Percentiles rank a stretch among this genome's conserved stretches.
Conservation (phyloP, 768 basidiomycete genomes). For the Punctularia strigosozonata region DNA sequence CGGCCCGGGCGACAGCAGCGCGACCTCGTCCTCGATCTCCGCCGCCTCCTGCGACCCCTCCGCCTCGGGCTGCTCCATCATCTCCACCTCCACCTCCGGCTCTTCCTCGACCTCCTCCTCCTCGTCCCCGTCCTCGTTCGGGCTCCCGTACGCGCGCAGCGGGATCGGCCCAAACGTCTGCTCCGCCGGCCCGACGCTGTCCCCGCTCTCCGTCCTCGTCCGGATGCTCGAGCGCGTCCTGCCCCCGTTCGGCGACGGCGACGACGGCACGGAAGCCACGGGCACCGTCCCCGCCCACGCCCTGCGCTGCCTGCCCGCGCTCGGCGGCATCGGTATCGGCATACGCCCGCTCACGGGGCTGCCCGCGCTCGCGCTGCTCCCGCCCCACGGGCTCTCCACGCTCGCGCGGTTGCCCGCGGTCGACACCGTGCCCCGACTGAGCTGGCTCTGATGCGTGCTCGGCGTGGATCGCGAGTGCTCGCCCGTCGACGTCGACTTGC, state of each 20-base stretch:
- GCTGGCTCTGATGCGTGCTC: slow-evolving; percentile 35
- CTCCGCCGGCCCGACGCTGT: neutral
- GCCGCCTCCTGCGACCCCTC: slow-evolving; percentile 47
- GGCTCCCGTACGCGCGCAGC: slow-evolving; percentile 12
- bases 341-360: slow-evolving; percentile 10
- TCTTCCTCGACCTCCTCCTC: slow-evolving; percentile 19
- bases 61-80: slow-evolving; percentile 32
- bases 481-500: slow-evolving; percentile 21
- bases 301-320: slow-evolving; percentile 26
- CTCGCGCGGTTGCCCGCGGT: slow-evolving; percentile 37
- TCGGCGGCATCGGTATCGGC: slow-evolving; percentile 10
- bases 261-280: slow-evolving; percentile 20
- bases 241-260: slow-evolving; percentile 19
- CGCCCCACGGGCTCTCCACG: slow-evolving; percentile 31
- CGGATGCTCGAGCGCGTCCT: slow-evolving; percentile 17
- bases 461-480: slow-evolving; percentile 27
- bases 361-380: slow-evolving; percentile 13
- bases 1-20: slow-evolving; percentile 34
- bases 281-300: slow-evolving; percentile 26
- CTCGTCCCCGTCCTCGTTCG: slow-evolving; percentile 16
- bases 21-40: slow-evolving; percentile 53
- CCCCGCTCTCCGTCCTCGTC: slow-evolving; percentile 10
- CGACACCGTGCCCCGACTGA: slow-evolving; percentile 52
- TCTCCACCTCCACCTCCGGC: slow-evolving; percentile 21
- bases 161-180: neutral